Conservation (phyloP, 2,329 filamentous ascomycete species). For the Tolypocladium ophioglossoides region DNA sequence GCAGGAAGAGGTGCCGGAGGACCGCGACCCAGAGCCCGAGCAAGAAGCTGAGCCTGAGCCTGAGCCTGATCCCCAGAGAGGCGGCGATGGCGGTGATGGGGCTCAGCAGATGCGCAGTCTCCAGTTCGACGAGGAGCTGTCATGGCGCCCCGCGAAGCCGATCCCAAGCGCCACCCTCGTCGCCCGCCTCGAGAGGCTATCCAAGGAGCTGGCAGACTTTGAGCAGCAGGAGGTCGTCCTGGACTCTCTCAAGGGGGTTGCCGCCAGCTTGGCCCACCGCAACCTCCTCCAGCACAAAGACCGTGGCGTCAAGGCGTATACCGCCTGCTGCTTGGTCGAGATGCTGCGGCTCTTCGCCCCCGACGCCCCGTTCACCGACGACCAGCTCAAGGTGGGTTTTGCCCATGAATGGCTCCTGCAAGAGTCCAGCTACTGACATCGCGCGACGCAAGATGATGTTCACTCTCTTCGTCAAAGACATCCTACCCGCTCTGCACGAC, state of each 20-base stretch:
- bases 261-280: conserved; percentile 72
- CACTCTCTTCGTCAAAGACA: conserved; percentile 71
- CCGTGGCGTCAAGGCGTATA: conserved; percentile 81
- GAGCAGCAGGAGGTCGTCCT: conserved; percentile 80
- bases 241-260: conserved; percentile 73
- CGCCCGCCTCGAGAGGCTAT: conserved; percentile 67
- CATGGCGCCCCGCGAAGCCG: conserved; percentile 84
- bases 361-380: conserved; percentile 83
- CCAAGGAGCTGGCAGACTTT: conserved; percentile 71
- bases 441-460: conserved; percentile 71
- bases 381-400: conserved; percentile 73
- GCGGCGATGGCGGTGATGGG: background rate
- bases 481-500: conserved; percentile 76
- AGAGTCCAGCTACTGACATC: conserved; percentile 3
- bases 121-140: conserved; percentile 74
- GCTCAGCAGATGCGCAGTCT: conserved; percentile 34
- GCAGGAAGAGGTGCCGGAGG: conserved; percentile 4
- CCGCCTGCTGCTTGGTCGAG: conserved; percentile 83
- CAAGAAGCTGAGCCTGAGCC: conserved; percentile 3
- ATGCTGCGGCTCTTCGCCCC: conserved; percentile 88
- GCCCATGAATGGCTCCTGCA: background rate
- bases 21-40: conserved; percentile 8
- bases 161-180: conserved; percentile 78
- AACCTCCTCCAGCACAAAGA: conserved; percentile 88
- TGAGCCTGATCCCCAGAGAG: background rate